phyloP scores from a whole-genome alignment of 352 stramenopile species.

The Globisporangium canariense region DNA sequence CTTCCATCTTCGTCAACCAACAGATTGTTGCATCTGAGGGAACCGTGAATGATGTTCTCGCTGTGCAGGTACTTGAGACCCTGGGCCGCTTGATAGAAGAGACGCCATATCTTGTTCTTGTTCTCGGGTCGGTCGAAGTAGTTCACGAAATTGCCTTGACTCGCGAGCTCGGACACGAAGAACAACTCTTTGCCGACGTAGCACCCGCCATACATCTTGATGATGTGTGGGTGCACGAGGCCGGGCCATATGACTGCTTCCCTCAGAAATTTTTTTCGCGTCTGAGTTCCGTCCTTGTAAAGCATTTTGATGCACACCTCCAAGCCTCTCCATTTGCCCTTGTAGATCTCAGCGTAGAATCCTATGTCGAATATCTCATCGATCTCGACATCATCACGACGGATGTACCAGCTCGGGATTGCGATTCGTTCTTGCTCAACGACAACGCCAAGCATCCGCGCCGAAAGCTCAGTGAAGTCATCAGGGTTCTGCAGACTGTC shows the following conservation, averaged over 20 bases:
- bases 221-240: conserved; percentile 33
- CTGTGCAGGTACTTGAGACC: background rate
- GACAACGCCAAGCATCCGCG: no score
- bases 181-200: conserved; percentile 30
- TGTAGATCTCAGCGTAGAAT: conserved; percentile 9
- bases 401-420: conserved; percentile 22
- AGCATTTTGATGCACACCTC: conserved; percentile 37
- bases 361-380: conserved; percentile 22
- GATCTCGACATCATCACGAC: conserved; percentile 24
- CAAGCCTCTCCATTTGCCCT: conserved; percentile 26
- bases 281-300: conserved; percentile 20
- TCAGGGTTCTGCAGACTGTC: no score
- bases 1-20: no score
- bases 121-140: conserved; percentile 3
- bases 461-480: no score
- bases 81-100: conserved; percentile 17
- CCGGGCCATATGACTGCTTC: conserved; percentile 33
- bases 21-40: no score
- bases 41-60: no score
- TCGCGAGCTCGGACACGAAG: conserved; percentile 13
- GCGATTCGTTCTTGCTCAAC: no score
- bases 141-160: background rate
- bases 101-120: conserved; percentile 16
- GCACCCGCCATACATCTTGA: conserved; percentile 39
- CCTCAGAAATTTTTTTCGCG: conserved; percentile 24